Percentiles rank a stretch among this genome's conserved stretches.
Evolutionary conservation across 2,329 filamentous ascomycete species (phyloP).

Genomic region (Ceratocystis colombiana): DNA sequence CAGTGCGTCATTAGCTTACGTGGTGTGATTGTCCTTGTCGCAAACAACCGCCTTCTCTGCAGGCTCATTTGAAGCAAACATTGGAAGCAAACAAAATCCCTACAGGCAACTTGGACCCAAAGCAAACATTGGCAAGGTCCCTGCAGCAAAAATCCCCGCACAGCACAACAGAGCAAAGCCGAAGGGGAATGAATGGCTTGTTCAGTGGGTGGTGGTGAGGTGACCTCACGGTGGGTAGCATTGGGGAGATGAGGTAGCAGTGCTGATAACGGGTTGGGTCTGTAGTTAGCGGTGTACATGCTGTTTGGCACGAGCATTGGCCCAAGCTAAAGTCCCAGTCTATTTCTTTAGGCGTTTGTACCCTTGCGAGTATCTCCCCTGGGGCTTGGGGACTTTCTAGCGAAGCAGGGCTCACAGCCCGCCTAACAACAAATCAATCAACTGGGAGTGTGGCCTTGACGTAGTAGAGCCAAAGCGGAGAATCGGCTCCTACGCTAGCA

Average conservation of each 20-base stretch:
- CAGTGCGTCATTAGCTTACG: conserved; percentile 2
- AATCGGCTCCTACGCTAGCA: neutral
- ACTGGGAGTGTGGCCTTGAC: neutral
- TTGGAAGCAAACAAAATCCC: conserved; percentile 8
- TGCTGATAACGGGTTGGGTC: neutral
- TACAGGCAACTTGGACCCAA: neutral
- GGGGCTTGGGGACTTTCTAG: neutral
- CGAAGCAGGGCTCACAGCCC: neutral
- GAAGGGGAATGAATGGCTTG: neutral
- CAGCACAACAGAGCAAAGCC: neutral
- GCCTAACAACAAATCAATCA: neutral
- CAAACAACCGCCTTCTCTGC: neutral
- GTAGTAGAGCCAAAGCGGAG: neutral
- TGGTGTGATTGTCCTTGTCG: neutral
- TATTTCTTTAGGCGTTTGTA: neutral
- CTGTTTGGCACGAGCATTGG: neutral
- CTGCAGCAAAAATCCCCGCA: neutral
- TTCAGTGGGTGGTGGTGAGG: too few relatives aligned
- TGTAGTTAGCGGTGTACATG: neutral
- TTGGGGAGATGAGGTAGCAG: neutral
- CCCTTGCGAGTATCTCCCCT: neutral
- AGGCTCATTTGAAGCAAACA: neutral
- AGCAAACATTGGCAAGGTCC: conserved; percentile 12
- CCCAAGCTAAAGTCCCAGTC: neutral
- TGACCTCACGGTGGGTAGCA: too few relatives aligned